Percentiles rank a stretch among this genome's conserved stretches.
phyloP scores from a whole-genome alignment of 108 stramenopile species.

The Cyclotella cryptica region DNA sequence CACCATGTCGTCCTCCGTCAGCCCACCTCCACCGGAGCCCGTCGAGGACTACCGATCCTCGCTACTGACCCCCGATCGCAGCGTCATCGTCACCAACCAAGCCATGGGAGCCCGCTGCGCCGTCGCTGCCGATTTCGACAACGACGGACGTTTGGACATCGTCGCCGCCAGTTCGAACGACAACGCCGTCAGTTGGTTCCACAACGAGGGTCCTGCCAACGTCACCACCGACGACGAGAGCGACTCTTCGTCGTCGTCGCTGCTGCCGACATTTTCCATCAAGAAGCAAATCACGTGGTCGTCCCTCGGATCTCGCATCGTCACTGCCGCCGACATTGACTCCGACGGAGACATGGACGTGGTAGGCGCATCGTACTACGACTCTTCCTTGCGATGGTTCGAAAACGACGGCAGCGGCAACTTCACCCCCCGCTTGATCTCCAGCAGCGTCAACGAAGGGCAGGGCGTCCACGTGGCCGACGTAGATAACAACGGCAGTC shows the following conservation, averaged over 20 bases:
- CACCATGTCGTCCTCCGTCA: not conserved
- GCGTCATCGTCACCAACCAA: conserved; percentile 15
- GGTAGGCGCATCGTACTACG: conserved; percentile 32
- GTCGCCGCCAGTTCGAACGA: conserved; percentile 33
- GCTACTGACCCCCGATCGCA: not conserved
- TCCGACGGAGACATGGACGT: conserved; percentile 17
- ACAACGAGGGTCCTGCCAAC: conserved; percentile 12
- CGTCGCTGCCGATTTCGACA: conserved; percentile 39
- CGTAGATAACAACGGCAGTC: conserved; percentile 23
- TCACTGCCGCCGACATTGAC: conserved; percentile 27
- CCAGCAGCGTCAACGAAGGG: conserved; percentile 17
- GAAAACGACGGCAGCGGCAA: conserved; percentile 33
- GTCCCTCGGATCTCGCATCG: conserved; percentile 23
- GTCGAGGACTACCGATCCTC: not conserved
- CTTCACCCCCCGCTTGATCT: conserved; percentile 28
- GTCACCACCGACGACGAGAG: not conserved
- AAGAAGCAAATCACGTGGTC: conserved; percentile 35
- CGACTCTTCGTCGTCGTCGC: not conserved
- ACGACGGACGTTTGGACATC: conserved; percentile 31
- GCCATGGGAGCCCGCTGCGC: conserved; percentile 44
- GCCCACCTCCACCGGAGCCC: not conserved
- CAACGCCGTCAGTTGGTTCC: conserved; percentile 38
- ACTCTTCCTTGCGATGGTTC: conserved; percentile 33
- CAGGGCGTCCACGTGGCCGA: conserved; percentile 17
- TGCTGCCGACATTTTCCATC: conserved; percentile 12